A percentile compares a stretch with the other conserved stretches of the same genome.
Conservation (phyloP, 2,329 filamentous ascomycete species). For the Hymenoscyphus fructigenus region DNA sequence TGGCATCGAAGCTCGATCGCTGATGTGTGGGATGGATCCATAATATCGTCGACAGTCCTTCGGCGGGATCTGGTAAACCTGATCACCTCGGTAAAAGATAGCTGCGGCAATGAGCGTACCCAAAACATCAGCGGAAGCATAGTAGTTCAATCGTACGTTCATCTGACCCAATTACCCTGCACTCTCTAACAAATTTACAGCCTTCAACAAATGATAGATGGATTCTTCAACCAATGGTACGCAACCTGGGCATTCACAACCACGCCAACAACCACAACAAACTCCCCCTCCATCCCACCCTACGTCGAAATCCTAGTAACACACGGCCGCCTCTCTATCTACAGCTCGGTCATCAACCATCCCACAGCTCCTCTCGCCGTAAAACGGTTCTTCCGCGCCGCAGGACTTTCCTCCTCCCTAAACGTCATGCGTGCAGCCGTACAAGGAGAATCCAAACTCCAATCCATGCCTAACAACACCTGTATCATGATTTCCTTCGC, state of each 20-base stretch:
- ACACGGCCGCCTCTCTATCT: slow-evolving; percentile 72
- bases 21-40: slow-evolving; percentile 67
- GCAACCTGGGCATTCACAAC: slow-evolving; percentile 58
- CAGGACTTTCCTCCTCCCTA: slow-evolving; percentile 68
- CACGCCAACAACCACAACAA: slow-evolving; percentile 23
- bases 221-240: slow-evolving; percentile 66
- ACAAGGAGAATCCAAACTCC: slow-evolving; percentile 66
- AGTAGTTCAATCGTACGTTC: slow-evolving; percentile 52
- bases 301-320: slow-evolving; percentile 75
- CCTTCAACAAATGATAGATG: slow-evolving; percentile 61
- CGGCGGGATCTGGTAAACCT: slow-evolving; percentile 63
- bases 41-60: slow-evolving; percentile 69
- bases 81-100: slow-evolving; percentile 55
- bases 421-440: slow-evolving; percentile 74
- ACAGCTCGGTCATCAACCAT: slow-evolving; percentile 73
- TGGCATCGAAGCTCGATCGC: slow-evolving; percentile 66
- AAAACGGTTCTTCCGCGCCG: slow-evolving; percentile 70
- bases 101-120: slow-evolving; percentile 58
- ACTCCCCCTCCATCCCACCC: slow-evolving; percentile 53
- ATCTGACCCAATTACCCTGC: neutral
- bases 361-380: slow-evolving; percentile 69
- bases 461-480: slow-evolving; percentile 77
- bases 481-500: slow-evolving; percentile 78
- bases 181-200: slow-evolving; percentile 29
- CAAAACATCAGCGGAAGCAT: slow-evolving; percentile 49